A percentile compares a stretch with the other conserved stretches of the same genome.
Conservation (phyloP, 768 basidiomycete species). For the Clitopilus passeckerianus region DNA sequence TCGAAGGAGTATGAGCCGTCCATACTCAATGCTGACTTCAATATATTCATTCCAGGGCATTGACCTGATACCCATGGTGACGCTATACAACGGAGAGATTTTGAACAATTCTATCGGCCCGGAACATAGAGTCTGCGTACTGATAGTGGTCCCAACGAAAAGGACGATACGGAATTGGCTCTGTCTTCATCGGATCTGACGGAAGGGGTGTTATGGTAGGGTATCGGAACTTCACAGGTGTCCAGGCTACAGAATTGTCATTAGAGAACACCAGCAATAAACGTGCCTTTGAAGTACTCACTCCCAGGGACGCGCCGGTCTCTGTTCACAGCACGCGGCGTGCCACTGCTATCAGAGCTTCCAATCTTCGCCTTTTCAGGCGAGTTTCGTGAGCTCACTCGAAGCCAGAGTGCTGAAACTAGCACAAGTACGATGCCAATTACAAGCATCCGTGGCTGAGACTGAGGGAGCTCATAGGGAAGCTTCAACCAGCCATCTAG, state of each 20-base stretch:
- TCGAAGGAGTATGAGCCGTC: neutral
- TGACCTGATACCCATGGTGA: slow-evolving; percentile 18
- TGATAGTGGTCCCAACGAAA: slow-evolving; percentile 61
- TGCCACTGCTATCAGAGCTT: no score
- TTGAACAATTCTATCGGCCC: neutral
- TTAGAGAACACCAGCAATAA: neutral
- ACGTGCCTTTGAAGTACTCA: no score
- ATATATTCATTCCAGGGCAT: slow-evolving; percentile 76
- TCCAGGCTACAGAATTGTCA: slow-evolving; percentile 40
- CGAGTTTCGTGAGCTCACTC: no score
- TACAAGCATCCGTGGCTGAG: no score
- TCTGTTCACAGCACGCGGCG: no score
- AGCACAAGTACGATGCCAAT: no score
- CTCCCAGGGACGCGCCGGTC: no score
- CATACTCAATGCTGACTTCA: slow-evolving; percentile 35
- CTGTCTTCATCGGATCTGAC: slow-evolving; percentile 34
- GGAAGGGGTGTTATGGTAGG: slow-evolving; percentile 40
- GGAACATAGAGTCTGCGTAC: slow-evolving; percentile 27
- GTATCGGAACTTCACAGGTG: slow-evolving; percentile 43
- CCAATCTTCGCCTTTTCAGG: no score
- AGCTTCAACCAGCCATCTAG: no score
- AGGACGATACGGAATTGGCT: slow-evolving; percentile 63
- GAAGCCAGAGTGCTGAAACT: no score
- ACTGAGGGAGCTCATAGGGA: no score
- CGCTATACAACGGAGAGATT: slow-evolving; percentile 1